A percentile compares a stretch with the other conserved stretches of the same genome.
These are phyloP conservation scores for Melaleuca alternifolia DNA, from an alignment of 345 rosid species.

Conservation along the genomic window DNA sequence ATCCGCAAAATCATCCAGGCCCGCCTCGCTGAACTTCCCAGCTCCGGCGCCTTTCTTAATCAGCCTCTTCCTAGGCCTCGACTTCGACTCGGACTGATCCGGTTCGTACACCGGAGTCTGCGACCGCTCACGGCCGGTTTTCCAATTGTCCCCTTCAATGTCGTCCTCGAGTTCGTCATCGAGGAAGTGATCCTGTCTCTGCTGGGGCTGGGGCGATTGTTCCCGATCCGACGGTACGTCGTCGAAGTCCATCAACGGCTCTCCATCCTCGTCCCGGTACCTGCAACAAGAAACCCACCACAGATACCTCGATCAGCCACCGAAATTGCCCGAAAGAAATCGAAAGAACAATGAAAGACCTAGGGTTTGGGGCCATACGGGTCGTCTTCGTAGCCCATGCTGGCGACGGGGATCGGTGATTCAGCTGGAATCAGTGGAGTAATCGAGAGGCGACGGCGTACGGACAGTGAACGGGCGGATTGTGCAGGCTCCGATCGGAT, in stretches of 20 bases:
- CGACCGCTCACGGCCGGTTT: slow-evolving; percentile 36
- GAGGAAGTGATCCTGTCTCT: slow-evolving; percentile 25
- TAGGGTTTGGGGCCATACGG: slow-evolving; percentile 26
- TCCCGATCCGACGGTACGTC: slow-evolving; percentile 59
- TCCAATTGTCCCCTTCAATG: slow-evolving; percentile 33
- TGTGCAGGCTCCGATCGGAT: not conserved
- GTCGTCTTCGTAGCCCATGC: slow-evolving; percentile 71
- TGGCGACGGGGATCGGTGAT: not conserved
- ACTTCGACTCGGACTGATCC: slow-evolving; percentile 34
- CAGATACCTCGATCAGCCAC: not conserved
- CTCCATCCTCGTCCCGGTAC: slow-evolving; percentile 88
- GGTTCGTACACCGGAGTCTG: slow-evolving; percentile 54
- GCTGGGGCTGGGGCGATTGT: slow-evolving; percentile 44
- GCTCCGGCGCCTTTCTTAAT: slow-evolving; percentile 51
- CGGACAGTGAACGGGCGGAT: not conserved
- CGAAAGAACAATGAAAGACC: not conserved
- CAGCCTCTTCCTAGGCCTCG: slow-evolving; percentile 72
- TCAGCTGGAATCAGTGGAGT: not conserved
- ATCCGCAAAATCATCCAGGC: slow-evolving; percentile 23
- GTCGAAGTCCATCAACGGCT: slow-evolving; percentile 89
- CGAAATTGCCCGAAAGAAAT: not conserved
- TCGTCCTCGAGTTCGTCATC: slow-evolving; percentile 54
- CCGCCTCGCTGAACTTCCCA: slow-evolving; percentile 19
- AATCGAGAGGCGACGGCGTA: not conserved
- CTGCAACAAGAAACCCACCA: slow-evolving; percentile 13